Evolutionary conservation across 495 filamentous ascomycete species (phyloP).

Genomic region (Annulohypoxylon moriforme): DNA sequence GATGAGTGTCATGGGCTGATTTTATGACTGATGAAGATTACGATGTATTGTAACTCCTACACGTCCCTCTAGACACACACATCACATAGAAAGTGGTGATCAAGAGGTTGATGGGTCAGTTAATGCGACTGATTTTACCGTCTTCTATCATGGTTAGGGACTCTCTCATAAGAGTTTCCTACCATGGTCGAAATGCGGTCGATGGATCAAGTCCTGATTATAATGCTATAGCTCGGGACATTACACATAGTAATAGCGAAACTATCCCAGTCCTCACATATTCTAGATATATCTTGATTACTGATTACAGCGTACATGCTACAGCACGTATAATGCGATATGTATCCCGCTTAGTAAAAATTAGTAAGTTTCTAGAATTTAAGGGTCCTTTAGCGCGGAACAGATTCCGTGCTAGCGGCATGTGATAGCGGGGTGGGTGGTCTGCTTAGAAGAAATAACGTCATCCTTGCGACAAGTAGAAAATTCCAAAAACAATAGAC

Average conservation of each 20-base stretch:
- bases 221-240: not conserved
- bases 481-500: slow-evolving; percentile 12
- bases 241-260: not conserved
- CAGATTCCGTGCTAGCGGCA: slow-evolving; percentile 19
- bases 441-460: slow-evolving; percentile 23
- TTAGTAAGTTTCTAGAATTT: not conserved
- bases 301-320: not conserved
- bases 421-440: slow-evolving; percentile 41
- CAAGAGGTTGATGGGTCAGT: slow-evolving; percentile 46
- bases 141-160: not conserved
- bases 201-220: not conserved
- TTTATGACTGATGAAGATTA: slow-evolving; percentile 45
- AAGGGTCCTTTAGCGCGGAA: slow-evolving; percentile 38
- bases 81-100: slow-evolving; percentile 1
- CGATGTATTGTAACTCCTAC: slow-evolving; percentile 39
- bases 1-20: not conserved
- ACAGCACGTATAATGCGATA: not conserved
- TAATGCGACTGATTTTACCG: not conserved
- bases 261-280: not conserved
- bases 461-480: slow-evolving; percentile 35
- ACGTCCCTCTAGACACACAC: slow-evolving; percentile 36
- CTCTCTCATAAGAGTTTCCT: not conserved
- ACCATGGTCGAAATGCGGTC: not conserved
- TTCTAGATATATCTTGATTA: not conserved
- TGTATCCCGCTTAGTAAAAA: slow-evolving; percentile 16